Evolutionary conservation across 495 filamentous ascomycete genomes (phyloP), one percentile per base, ranked within the genome.

Genomic region (Penicillium riverlandense): DNA sequence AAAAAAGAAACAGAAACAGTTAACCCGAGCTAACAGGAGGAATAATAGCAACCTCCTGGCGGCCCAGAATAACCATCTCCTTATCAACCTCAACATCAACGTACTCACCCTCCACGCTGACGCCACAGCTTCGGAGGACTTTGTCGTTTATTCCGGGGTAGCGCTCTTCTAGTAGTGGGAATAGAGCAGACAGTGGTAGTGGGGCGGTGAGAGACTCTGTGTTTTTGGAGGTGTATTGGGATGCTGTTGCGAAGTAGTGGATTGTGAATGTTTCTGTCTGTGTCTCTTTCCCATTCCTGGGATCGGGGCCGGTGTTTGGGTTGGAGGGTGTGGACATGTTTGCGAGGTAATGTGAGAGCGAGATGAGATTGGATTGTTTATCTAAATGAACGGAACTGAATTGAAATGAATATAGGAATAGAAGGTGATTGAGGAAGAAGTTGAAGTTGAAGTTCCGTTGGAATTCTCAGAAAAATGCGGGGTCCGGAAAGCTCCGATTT

Each of bases 1-100:
- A 16, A 1, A 45, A 41, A 45, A 44, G 15, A 27, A 48, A n/a
- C 37, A 44, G 38, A 33, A 42, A 35, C 12, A 28, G 39, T 58
- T 51, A 73, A 15, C 69, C 69, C 36, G 69, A 73, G 72, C 92
- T 97, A 40, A 97, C 92, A n/a, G 92, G 92, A 29, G 92, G 92
- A 48, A 98, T 96, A 37, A 98, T 83, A 9, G 85, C 94, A 37
- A 97, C 88, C 65, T 98, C 92, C 53, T 92, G 86, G 12, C 89
- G 90, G 14, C 73, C 78, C 44, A 82, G 56, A 47, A 98, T 87
- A 35, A 83, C 60, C 6, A 63, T 54, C 2, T 43, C 53, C 30
- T 61, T 57, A 0, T 61, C 58, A 7, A 59, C 59, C 14, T 61
- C 54, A 35, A 91, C 45, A 64, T 98, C 89, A 30, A 95, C 82